phyloP scores from a whole-genome alignment of 2,329 filamentous ascomycete genomes.

The Arachnopeziza araneosa region DNA sequence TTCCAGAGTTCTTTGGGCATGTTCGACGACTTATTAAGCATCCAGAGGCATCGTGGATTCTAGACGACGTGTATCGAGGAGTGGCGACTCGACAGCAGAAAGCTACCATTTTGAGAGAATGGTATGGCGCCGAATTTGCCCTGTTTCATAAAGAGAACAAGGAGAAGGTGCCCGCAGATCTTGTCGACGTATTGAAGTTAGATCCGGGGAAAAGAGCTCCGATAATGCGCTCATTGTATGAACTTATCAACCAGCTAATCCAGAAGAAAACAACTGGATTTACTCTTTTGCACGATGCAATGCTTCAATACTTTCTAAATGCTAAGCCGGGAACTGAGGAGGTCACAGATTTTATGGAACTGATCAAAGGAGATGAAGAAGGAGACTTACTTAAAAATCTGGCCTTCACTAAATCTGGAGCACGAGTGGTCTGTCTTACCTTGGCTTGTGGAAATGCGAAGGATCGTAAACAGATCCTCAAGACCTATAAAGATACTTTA shows the following conservation, averaged over 20 bases:
- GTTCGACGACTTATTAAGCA: conserved; percentile 93
- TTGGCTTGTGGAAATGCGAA: conserved; percentile 85
- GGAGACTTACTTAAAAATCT: conserved; percentile 91
- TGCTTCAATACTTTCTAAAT: conserved; percentile 92
- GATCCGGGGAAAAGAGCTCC: conserved; percentile 80
- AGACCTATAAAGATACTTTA: conserved; percentile 84
- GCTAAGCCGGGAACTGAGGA: conserved; percentile 73
- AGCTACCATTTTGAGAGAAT: conserved; percentile 78
- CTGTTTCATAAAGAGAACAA: conserved; percentile 62
- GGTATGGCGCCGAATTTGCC: conserved; percentile 92
- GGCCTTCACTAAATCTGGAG: conserved; percentile 88
- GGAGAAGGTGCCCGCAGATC: conserved; percentile 49
- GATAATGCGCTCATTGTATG: conserved; percentile 79
- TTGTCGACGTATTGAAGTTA: conserved; percentile 67
- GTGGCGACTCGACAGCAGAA: conserved; percentile 84
- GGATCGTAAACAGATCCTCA: conserved; percentile 83
- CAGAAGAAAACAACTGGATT: conserved; percentile 97
- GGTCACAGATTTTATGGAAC: conserved; percentile 79
- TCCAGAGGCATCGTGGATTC: conserved; percentile 92
- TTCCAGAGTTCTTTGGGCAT: conserved; percentile 92
- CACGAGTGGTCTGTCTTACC: conserved; percentile 72
- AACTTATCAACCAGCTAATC: conserved; percentile 84
- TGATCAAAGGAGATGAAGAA: conserved; percentile 86
- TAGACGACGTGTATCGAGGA: conserved; percentile 92
- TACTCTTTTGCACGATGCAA: conserved; percentile 95